Evolutionary conservation across 1,139 yeast genomes (phyloP).

Genomic region (Ashbya aceris): DNA sequence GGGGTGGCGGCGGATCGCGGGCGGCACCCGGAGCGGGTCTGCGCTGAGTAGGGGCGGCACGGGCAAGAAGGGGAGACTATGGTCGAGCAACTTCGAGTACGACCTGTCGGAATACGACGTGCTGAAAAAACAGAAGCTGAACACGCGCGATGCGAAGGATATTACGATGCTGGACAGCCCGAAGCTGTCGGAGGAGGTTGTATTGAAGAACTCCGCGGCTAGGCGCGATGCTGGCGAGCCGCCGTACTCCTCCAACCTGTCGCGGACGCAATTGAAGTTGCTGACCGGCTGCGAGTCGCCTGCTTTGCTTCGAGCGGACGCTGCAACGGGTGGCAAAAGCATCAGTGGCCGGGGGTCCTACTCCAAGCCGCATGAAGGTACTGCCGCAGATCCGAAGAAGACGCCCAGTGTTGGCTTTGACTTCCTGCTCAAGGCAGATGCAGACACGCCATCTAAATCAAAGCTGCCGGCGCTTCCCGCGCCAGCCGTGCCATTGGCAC

Average conservation of each 20-base stretch:
- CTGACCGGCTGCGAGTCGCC: conserved; percentile 3
- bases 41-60: background rate
- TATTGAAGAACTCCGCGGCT: background rate
- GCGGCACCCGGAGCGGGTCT: background rate
- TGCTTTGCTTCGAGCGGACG: background rate
- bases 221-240: background rate
- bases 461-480: no score
- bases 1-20: background rate
- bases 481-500: no score
- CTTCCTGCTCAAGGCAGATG: conserved; percentile 18
- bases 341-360: background rate
- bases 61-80: conserved; percentile 15
- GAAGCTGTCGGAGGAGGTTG: conserved; percentile 5
- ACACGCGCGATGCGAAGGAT: conserved; percentile 4
- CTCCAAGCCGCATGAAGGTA: background rate
- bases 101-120: conserved; percentile 20
- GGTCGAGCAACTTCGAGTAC: conserved; percentile 26
- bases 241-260: conserved; percentile 1
- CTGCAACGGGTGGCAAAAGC: background rate
- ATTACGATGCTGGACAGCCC: conserved; percentile 8
- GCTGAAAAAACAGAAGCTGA: conserved; percentile 9
- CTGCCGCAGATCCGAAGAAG: background rate
- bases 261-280: conserved; percentile 3
- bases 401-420: conserved; percentile 26
- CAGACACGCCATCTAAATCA: conserved; percentile 1